Percentiles rank a stretch among this genome's conserved stretches.
Conservation (phyloP, 2,329 filamentous ascomycete genomes). For the Aspergillus latus region DNA sequence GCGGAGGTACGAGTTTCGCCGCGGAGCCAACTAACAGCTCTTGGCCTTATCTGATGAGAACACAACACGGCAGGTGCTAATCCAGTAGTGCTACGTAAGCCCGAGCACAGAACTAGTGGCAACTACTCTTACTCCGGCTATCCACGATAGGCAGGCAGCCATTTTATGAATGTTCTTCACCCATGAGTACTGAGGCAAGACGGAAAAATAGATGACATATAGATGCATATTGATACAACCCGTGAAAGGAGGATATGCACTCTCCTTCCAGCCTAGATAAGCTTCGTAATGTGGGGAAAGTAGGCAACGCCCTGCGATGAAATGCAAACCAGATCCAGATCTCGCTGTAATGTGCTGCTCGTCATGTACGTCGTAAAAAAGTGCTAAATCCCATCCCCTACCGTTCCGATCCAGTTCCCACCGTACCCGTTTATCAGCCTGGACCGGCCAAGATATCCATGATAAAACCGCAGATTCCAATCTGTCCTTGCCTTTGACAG, state of each 20-base stretch:
- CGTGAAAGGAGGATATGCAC: conserved; percentile 2
- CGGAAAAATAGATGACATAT: background rate
- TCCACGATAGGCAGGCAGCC: no score
- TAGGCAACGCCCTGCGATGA: conserved; percentile 14
- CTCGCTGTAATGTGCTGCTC: conserved; percentile 16
- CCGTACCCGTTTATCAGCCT: background rate
- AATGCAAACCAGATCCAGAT: conserved; percentile 18
- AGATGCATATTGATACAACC: conserved; percentile 14
- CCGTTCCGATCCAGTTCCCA: background rate
- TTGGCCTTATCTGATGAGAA: background rate
- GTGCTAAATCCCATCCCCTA: background rate
- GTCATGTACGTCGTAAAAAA: conserved; percentile 29
- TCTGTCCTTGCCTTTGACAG: background rate
- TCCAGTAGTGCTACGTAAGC: background rate
- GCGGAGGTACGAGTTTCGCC: conserved; percentile 17
- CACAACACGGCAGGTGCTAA: background rate
- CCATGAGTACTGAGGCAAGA: background rate
- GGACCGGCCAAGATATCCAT: background rate
- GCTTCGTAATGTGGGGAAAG: conserved; percentile 2
- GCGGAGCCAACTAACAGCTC: no score
- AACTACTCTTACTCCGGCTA: background rate
- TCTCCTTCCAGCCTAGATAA: background rate
- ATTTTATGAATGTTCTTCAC: background rate
- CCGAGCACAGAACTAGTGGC: background rate
- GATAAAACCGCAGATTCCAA: background rate